A percentile compares a stretch with the other conserved stretches of the same genome.
phyloP scores from a whole-genome alignment of 331 rosid species.

The Pyrus hybrid region DNA sequence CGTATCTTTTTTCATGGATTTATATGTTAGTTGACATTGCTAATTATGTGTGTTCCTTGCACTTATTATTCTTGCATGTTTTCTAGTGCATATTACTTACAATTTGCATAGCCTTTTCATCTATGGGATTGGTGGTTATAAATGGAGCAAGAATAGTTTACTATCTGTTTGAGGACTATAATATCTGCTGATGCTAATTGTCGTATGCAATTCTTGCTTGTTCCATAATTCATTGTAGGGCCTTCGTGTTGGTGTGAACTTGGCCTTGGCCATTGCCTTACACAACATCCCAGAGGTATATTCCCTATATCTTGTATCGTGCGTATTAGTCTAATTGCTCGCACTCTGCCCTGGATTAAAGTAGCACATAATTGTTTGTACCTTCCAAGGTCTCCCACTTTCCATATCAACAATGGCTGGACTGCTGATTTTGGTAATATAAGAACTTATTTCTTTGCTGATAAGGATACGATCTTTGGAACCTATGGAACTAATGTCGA shows the following conservation, averaged over 20 bases:
- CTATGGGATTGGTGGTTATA: not conserved
- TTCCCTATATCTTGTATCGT: not conserved
- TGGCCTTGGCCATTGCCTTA: slow-evolving; percentile 96
- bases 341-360: not conserved
- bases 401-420: no score
- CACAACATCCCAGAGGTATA: slow-evolving; percentile 97
- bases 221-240: slow-evolving; percentile 45
- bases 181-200: slow-evolving; percentile 7
- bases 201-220: slow-evolving; percentile 12
- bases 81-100: not conserved
- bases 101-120: not conserved
- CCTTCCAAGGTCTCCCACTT: no score
- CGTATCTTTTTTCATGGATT: not conserved
- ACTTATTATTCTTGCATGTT: no score
- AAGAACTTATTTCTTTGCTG: no score
- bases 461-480: no score
- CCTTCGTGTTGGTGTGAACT: slow-evolving; percentile 88
- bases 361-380: no score
- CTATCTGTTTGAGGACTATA: not conserved
- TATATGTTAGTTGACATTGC: no score
- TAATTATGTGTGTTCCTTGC: no score
- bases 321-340: not conserved
- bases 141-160: not conserved
- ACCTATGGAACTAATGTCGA: no score
- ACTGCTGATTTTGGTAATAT: no score